Conservation (phyloP, 441 rosid genomes). For the Gossypium davidsonii region DNA sequence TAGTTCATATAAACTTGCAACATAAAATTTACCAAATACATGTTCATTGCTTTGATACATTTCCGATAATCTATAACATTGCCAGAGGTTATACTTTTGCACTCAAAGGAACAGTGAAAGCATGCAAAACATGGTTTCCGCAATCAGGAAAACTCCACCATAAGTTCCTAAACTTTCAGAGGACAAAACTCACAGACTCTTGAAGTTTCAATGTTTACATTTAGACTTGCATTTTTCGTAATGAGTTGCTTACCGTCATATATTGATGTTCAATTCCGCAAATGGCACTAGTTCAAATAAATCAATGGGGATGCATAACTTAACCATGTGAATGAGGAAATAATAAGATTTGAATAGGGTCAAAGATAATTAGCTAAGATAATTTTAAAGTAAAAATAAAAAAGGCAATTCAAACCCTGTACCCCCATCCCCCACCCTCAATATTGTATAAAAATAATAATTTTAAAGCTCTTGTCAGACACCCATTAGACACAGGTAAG, state of each 20-base stretch:
- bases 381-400: neutral
- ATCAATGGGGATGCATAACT: neutral
- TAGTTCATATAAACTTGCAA: neutral
- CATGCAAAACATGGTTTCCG: neutral
- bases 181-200: neutral
- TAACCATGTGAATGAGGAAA: neutral
- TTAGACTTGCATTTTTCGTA: neutral
- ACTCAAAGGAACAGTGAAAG: neutral
- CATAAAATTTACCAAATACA: neutral
- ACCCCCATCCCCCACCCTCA: too few relatives aligned
- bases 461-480: too few relatives aligned
- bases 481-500: too few relatives aligned
- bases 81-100: neutral
- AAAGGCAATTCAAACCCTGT: too few relatives aligned
- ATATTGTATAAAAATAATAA: too few relatives aligned
- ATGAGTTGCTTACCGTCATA: neutral
- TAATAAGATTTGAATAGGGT: neutral
- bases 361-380: neutral
- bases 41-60: neutral
- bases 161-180: neutral
- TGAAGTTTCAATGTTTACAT: neutral
- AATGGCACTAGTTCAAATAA: neutral
- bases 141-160: neutral
- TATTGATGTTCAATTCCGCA: neutral
- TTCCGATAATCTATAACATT: neutral